Percentiles rank a stretch among this genome's conserved stretches.
Evolutionary conservation across 345 rosid species (phyloP).

Genomic region (Barbarea vulgaris): DNA sequence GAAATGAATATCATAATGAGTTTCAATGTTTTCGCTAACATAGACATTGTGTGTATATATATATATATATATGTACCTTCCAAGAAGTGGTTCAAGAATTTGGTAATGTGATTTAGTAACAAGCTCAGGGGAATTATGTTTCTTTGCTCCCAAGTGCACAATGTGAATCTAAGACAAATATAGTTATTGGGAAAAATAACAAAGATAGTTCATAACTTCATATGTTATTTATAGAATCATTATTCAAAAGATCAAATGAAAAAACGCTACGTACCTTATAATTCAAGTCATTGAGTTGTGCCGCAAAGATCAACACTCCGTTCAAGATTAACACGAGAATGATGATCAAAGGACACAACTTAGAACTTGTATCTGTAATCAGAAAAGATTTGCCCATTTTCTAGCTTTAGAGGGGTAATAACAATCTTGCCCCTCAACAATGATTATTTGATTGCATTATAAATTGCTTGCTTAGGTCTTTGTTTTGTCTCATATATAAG

Average conservation of each 20-base stretch:
- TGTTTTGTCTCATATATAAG: slow-evolving; percentile 6
- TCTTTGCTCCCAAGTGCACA: slow-evolving; percentile 62
- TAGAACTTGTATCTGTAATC: slow-evolving; percentile 25
- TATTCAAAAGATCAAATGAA: neutral
- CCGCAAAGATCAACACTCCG: slow-evolving; percentile 1
- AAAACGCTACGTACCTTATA: slow-evolving; percentile 14
- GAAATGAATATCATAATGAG: neutral
- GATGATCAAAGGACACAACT: slow-evolving; percentile 1
- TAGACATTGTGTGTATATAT: neutral
- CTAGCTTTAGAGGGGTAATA: neutral
- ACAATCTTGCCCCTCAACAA: neutral
- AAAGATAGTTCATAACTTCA: neutral
- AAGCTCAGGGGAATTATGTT: slow-evolving; percentile 46
- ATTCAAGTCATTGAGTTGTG: neutral
- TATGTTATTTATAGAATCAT: neutral
- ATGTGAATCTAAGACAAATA: slow-evolving; percentile 53
- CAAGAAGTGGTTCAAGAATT: slow-evolving; percentile 49
- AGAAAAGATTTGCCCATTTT: slow-evolving; percentile 10
- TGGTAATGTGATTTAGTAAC: slow-evolving; percentile 60
- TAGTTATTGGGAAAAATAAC: neutral
- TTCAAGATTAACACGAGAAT: slow-evolving; percentile 23
- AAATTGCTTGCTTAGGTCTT: neutral
- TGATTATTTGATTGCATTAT: slow-evolving; percentile 9
- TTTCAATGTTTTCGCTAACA: neutral
- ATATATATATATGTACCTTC: slow-evolving; percentile 29